Evolutionary conservation across 108 stramenopile genomes (phyloP).

Genomic region (Parmales sp.): DNA sequence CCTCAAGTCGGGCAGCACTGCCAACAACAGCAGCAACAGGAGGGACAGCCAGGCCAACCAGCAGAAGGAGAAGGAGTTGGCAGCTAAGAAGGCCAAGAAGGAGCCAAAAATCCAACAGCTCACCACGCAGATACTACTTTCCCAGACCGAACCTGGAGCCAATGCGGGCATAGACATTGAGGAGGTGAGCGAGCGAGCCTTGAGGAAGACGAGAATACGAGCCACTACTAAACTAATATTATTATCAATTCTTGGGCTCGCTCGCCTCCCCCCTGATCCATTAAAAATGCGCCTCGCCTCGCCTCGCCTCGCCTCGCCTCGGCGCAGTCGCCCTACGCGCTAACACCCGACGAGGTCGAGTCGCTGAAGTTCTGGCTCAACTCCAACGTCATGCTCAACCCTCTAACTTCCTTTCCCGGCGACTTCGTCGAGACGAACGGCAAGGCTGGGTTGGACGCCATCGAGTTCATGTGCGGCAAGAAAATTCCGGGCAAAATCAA

Average conservation of each 20-base stretch:
- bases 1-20: not conserved
- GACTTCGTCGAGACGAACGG: conserved; percentile 24
- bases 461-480: conserved; percentile 35
- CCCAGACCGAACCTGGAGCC: not conserved
- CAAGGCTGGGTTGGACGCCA: conserved; percentile 23
- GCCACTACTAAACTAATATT: too few relatives aligned
- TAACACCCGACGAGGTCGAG: conserved; percentile 18
- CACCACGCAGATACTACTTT: not conserved
- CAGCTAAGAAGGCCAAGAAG: conserved; percentile 22
- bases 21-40: not conserved
- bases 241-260: too few relatives aligned
- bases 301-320: too few relatives aligned
- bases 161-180: conserved; percentile 13
- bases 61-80: not conserved
- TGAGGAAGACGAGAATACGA: too few relatives aligned
- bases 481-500: conserved; percentile 24
- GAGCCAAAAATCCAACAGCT: not conserved
- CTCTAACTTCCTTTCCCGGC: conserved; percentile 12
- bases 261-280: too few relatives aligned
- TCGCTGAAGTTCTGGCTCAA: conserved; percentile 35
- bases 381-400: conserved; percentile 13
- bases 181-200: too few relatives aligned
- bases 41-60: not conserved
- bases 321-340: not conserved
- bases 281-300: too few relatives aligned